Evolutionary conservation across 345 rosid genomes (phyloP), one percentile per base, ranked within the genome.

Genomic region (Excoecaria agallocha): DNA sequence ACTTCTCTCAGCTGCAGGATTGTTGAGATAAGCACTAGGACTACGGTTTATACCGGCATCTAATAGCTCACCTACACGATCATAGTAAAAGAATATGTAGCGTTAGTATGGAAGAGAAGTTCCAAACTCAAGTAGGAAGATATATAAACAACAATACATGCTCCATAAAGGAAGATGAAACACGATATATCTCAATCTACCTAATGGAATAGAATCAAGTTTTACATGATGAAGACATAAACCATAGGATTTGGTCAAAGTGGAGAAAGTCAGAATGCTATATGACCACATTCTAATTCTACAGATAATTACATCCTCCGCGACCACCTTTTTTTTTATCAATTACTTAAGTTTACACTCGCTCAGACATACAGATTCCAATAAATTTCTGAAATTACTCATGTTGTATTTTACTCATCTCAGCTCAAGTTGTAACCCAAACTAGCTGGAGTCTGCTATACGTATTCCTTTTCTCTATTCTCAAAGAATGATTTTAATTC

Each of bases 21-120:
- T 94, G 73, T 92, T 90, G 76, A 92, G 93, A 80, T 94, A 92
- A 65, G 92, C 97, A 84, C 98, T 94, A 62, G 98, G 98, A 80
- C 98, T 94, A 76, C 98, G 98, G 78, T 82, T 94, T 55, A 86
- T 81, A 78, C 98, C 89, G 76, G 97, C 97, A 87, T 94, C 90
- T 79, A 92, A 80, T 60, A 92, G 83, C 78, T 94, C 93, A 62
- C 98, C 98, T 92, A 84, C 69, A 77, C 85, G 78, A 60, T 50
- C 71, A 71, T 64, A 43, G 56, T 38, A 55, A 71, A 66, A 63
- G 66, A 22, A 57, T 69, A 72, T 25, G 7, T 63, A 51, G 45
- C 71, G 16, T 38, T 38, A 39, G 30, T 20, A 63, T 20, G 11
- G 39, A 57, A 45, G 41, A 9, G 43, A 46, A 15, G 55, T 38